Evolutionary conservation across 2,329 filamentous ascomycete species (phyloP), one percentile per base, ranked within the genome.

Genomic region (Keithomyces neogunnii): DNA sequence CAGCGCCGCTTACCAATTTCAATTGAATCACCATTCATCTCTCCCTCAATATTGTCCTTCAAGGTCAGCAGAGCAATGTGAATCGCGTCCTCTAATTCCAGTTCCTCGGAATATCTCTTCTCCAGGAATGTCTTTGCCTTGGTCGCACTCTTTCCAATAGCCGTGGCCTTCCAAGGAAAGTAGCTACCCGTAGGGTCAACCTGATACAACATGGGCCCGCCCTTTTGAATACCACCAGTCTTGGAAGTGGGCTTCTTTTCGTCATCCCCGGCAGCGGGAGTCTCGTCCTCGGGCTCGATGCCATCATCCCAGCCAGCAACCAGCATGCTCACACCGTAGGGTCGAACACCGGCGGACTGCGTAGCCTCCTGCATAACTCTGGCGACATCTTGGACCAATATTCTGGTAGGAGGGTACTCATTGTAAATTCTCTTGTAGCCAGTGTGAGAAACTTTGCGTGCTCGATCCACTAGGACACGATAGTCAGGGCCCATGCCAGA

Each of bases 391-490:
- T 99, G 93, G 52, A 99, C 93, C 74, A 99, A 82, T 86, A 99
- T 99, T 70, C 93, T 85, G 52, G 93, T 99, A 5, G 93, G 93
- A n/a, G 93, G 93, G 76, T 99, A 99, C 76, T 99, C 93, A 75
- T 99, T 99, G 80, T 99, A 99, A 76, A 99, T 91, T 71, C 93
- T 89, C 83, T 99, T 99, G 84, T 99, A 99, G 70, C 85, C 87
- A 46, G 93, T 95, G 75, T 99, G 93, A 51, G 91, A 96, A 60
- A 96, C 93, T 74, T 97, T 99, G 67, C 93, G 90, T 62, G 93
- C 93, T 72, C 91, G 92, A 78, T 99, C 93, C 62, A 97, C 93
- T 50, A 99, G 81, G 52, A 99, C 89, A 70, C 93, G 85, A 77
- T 97, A 99, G 73, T 99, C 93, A 54, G 93, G 93, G 32, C 93